Evolutionary conservation across 2,329 filamentous ascomycete species (phyloP).

Genomic region (Achaetomium macrosporum): DNA sequence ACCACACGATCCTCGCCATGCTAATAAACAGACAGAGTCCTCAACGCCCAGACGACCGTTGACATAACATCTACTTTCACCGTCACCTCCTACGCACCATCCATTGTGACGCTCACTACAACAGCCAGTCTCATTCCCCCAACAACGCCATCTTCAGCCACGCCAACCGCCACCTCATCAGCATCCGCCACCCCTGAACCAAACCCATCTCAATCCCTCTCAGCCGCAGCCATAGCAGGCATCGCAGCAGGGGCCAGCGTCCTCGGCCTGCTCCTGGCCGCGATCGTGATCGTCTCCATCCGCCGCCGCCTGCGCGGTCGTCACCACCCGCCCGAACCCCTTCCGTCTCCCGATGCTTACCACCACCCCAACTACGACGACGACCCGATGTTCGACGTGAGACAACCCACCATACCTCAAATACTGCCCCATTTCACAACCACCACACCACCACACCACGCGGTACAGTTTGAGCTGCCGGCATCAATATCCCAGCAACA

Average conservation of each 20-base stretch:
- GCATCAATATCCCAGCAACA: too few relatives aligned
- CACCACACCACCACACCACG: too few relatives aligned
- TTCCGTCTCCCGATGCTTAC: not conserved
- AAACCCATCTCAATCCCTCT: constrained; percentile 7
- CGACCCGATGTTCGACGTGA: too few relatives aligned
- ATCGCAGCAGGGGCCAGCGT: constrained; percentile 17
- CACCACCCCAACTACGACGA: not conserved
- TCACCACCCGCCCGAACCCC: not conserved
- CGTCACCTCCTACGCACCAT: constrained; percentile 16
- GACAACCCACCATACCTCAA: too few relatives aligned
- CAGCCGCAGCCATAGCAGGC: constrained; percentile 19
- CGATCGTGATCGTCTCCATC: constrained; percentile 18
- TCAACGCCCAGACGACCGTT: constrained; percentile 20
- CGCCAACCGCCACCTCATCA: not conserved
- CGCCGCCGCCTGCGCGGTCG: constrained; percentile 14
- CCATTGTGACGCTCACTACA: constrained; percentile 17
- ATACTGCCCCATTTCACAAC: too few relatives aligned
- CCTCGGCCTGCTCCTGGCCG: constrained; percentile 15
- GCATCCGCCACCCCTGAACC: not conserved
- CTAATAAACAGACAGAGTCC: constrained; percentile 11
- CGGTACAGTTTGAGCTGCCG: too few relatives aligned
- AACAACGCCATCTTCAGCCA: constrained; percentile 1
- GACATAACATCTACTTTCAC: constrained; percentile 22
- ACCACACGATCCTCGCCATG: too few relatives aligned
- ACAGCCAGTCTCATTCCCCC: constrained; percentile 14